phyloP scores from a whole-genome alignment of 225 moss, liverwort and hornwort species.

The Physcomitrium patens region DNA sequence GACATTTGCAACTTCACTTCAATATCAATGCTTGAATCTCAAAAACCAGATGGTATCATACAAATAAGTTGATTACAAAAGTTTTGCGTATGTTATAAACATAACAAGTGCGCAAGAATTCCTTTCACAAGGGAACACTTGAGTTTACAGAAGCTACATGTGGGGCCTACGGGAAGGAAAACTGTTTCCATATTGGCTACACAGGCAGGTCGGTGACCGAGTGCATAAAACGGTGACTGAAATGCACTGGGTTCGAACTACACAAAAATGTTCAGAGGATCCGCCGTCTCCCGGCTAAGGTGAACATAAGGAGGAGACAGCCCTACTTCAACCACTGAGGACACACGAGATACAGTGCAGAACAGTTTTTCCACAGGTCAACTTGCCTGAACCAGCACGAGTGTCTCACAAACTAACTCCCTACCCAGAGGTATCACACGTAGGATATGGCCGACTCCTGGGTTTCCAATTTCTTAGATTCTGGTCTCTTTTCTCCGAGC shows the following conservation, averaged over 20 bases:
- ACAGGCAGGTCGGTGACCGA: background rate
- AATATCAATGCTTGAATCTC: too few species aligned
- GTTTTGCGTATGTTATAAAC: background rate
- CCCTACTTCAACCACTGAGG: constrained; percentile 96
- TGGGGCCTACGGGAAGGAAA: background rate
- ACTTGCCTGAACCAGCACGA: constrained; percentile 70
- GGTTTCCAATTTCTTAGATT: constrained; percentile 40
- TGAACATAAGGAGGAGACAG: constrained; percentile 37
- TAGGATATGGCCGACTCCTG: constrained; percentile 69
- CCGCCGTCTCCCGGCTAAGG: constrained; percentile 18
- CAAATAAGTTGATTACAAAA: constrained; percentile 11
- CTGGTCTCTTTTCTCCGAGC: background rate
- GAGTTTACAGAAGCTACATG: background rate
- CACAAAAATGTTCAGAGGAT: constrained; percentile 31
- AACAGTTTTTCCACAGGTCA: constrained; percentile 59
- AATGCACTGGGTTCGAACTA: constrained; percentile 19
- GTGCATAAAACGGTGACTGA: constrained; percentile 21
- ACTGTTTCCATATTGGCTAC: background rate
- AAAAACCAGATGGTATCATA: background rate
- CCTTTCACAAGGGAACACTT: background rate
- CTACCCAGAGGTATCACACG: constrained; percentile 89
- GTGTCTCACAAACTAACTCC: constrained; percentile 35
- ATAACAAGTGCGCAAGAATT: background rate
- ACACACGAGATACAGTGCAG: constrained; percentile 37
- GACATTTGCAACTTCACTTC: too few species aligned